Evolutionary conservation across 192 early-diverging fungal genomes (phyloP).

Genomic region (Podila minutissima): DNA sequence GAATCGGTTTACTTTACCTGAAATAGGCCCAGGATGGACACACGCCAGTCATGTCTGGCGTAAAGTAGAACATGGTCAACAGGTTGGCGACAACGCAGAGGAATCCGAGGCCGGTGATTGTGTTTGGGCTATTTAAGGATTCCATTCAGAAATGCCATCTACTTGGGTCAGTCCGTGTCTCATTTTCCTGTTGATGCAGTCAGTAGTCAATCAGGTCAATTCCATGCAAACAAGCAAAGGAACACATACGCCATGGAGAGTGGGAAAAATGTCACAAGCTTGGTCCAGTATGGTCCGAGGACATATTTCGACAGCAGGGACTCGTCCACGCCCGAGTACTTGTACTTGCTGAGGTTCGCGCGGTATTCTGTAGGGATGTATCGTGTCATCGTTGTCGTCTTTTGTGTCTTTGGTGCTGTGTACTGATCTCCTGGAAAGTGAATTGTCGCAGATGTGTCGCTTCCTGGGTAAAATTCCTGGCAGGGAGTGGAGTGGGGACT

Average conservation of each 20-base stretch:
- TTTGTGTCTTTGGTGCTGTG: background rate
- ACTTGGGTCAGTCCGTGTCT: background rate
- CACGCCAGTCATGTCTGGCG: constrained; percentile 72
- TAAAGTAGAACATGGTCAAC: constrained; percentile 73
- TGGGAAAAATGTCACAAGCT: constrained; percentile 86
- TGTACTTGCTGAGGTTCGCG: constrained; percentile 83
- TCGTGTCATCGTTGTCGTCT: constrained; percentile 29
- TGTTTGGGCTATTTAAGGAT: constrained; percentile 72
- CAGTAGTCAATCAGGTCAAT: no score
- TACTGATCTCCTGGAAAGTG: background rate
- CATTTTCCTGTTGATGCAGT: background rate
- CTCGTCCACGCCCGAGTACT: constrained; percentile 89
- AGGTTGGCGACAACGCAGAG: constrained; percentile 82
- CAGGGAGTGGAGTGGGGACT: background rate
- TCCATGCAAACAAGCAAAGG: background rate
- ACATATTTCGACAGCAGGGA: constrained; percentile 78
- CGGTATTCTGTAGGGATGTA: constrained; percentile 70
- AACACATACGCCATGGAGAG: constrained; percentile 81
- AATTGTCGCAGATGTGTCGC: background rate
- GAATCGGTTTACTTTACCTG: constrained; percentile 58
- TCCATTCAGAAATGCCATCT: background rate
- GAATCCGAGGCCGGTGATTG: constrained; percentile 90
- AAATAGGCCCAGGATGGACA: constrained; percentile 88
- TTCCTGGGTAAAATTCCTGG: background rate
- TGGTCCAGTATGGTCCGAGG: constrained; percentile 88